phyloP scores from a whole-genome alignment of 2,329 filamentous ascomycete species.

The Apiospora malaysiana region DNA sequence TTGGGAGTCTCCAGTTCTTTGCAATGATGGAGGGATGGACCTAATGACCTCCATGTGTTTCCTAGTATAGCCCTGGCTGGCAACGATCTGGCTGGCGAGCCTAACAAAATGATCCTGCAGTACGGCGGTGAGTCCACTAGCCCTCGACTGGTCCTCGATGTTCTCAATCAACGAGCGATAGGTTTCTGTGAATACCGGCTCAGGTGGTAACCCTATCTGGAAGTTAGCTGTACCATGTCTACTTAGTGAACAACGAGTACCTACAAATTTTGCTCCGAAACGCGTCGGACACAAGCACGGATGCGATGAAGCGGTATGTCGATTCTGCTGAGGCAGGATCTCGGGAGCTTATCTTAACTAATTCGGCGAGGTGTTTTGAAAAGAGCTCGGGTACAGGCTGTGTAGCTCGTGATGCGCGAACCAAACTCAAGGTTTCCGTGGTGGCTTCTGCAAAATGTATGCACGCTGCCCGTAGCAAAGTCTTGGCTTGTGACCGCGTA shows the following conservation, averaged over 20 bases:
- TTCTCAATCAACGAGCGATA: constrained; percentile 7
- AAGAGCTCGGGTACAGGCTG: neutral
- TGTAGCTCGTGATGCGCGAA: neutral
- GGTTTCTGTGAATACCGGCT: neutral
- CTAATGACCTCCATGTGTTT: neutral
- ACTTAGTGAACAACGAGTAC: neutral
- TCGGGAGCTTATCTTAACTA: neutral
- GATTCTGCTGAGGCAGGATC: neutral
- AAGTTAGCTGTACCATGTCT: neutral
- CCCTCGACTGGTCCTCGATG: constrained; percentile 4
- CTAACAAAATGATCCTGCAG: neutral
- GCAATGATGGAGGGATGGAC: neutral
- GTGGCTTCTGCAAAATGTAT: neutral
- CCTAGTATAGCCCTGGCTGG: neutral
- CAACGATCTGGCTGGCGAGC: neutral
- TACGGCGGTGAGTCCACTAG: neutral
- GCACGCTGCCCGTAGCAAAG: neutral
- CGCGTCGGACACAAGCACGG: neutral
- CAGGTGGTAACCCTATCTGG: neutral
- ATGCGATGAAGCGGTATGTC: neutral
- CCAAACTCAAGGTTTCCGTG: neutral
- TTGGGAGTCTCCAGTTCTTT: neutral
- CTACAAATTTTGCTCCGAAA: neutral
- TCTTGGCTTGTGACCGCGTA: neutral
- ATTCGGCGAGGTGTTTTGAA: neutral